Conservation (phyloP, 2,329 filamentous ascomycete species). For the Rugonectria rugulosa region DNA sequence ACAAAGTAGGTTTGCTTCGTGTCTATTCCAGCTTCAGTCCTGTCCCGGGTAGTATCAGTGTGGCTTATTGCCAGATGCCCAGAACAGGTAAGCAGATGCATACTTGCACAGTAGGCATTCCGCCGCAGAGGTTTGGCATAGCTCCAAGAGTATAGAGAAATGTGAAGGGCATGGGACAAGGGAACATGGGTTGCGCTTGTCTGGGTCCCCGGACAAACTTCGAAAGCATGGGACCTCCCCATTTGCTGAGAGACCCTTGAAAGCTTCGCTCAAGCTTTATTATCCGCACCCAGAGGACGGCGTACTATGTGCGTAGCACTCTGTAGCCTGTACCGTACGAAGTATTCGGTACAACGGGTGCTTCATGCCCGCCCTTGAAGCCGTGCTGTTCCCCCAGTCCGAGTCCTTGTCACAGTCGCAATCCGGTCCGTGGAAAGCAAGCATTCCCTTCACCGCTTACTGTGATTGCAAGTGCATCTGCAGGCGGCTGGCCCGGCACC, state of each 20-base stretch:
- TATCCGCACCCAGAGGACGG: no score
- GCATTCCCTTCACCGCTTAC: conserved; percentile 35
- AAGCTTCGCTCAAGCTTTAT: background rate
- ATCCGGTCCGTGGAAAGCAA: conserved; percentile 21
- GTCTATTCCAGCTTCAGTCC: no score
- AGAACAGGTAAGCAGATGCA: conserved; percentile 4
- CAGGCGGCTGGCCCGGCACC: conserved; percentile 27
- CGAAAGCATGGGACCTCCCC: conserved; percentile 9
- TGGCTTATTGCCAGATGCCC: background rate
- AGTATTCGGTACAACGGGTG: no score
- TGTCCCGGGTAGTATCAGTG: background rate
- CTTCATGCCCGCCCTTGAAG: conserved; percentile 4
- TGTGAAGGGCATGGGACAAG: conserved; percentile 9
- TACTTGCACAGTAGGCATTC: background rate
- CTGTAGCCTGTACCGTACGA: no score
- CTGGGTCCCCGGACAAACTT: conserved; percentile 1
- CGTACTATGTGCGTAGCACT: no score
- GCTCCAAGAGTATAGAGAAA: background rate
- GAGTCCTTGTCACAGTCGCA: conserved; percentile 3
- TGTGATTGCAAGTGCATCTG: conserved; percentile 31
- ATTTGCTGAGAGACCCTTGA: conserved; percentile 11
- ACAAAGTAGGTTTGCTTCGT: no score
- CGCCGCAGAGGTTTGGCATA: conserved; percentile 10
- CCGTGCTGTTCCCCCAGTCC: conserved; percentile 10
- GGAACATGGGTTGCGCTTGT: conserved; percentile 7